These are phyloP conservation scores for Solanum ossicruentum DNA, from an alignment of 257 asterid species.

Conservation along the genomic window DNA sequence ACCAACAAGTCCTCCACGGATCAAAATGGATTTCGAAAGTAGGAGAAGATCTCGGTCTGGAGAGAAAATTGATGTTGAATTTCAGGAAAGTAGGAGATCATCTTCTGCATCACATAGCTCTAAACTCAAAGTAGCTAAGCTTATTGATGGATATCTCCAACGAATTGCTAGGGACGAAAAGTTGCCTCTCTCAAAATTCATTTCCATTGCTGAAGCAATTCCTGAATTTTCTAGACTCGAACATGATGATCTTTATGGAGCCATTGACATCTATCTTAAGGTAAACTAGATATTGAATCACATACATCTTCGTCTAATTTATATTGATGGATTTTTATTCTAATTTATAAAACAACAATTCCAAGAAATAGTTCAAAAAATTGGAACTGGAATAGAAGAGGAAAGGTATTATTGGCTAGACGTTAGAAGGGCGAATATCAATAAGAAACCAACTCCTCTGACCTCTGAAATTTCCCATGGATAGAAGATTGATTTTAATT, in stretches of 20 bases:
- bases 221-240: constrained; percentile 72
- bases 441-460: too few species aligned
- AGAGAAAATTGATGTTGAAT: constrained; percentile 49
- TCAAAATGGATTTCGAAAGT: constrained; percentile 32
- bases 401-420: too few species aligned
- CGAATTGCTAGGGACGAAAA: constrained; percentile 48
- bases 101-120: constrained; percentile 75
- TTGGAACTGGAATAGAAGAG: too few species aligned
- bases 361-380: neutral
- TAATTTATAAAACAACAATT: too few species aligned
- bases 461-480: too few species aligned
- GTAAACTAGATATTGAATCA: constrained; percentile 11
- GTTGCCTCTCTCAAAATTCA: constrained; percentile 44
- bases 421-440: too few species aligned
- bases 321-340: too few species aligned
- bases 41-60: constrained; percentile 69
- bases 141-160: constrained; percentile 61
- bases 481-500: neutral
- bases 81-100: constrained; percentile 68
- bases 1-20: constrained; percentile 59
- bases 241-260: constrained; percentile 80
- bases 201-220: constrained; percentile 51
- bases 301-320: neutral
- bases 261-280: constrained; percentile 79
- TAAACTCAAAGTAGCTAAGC: constrained; percentile 67